These are phyloP conservation scores for Trichoderma semiorbis DNA, from an alignment of 2,329 filamentous ascomycete genomes.

Conservation along the genomic window DNA sequence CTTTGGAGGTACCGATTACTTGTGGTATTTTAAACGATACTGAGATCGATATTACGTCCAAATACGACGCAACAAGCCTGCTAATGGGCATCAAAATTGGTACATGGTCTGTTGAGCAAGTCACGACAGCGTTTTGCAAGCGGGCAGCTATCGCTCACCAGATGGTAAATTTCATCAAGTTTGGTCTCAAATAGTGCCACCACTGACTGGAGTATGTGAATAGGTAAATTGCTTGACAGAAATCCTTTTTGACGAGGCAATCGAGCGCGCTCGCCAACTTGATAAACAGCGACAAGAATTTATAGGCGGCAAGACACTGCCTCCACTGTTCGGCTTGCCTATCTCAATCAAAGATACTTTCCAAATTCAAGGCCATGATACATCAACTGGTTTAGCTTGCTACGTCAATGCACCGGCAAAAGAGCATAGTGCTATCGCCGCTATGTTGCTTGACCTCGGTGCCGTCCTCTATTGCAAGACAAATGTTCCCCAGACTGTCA, in stretches of 20 bases:
- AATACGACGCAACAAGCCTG: constrained; percentile 39
- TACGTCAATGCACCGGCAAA: constrained; percentile 32
- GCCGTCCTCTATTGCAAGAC: constrained; percentile 28
- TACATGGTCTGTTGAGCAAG: constrained; percentile 28
- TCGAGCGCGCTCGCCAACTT: background rate
- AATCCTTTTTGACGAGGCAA: background rate
- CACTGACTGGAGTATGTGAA: background rate
- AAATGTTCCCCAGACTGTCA: constrained; percentile 25
- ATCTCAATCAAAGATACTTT: constrained; percentile 5
- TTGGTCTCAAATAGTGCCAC: background rate
- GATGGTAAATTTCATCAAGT: background rate
- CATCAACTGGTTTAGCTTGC: constrained; percentile 36
- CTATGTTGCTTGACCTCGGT: constrained; percentile 30
- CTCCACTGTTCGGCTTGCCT: background rate
- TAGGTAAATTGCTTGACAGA: constrained; percentile 5
- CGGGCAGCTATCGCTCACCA: constrained; percentile 2
- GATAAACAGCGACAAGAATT: background rate
- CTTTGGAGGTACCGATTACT: background rate
- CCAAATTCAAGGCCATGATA: constrained; percentile 41
- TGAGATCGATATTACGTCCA: constrained; percentile 55
- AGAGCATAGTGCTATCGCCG: constrained; percentile 29
- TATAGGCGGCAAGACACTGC: background rate
- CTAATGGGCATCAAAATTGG: constrained; percentile 30
- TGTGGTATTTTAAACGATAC: constrained; percentile 38
- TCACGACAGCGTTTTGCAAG: background rate